Percentiles rank a stretch among this genome's conserved stretches.
These are phyloP conservation scores for Solanum aculeatissimum DNA, from an alignment of 305 asterid species.

Conservation along the genomic window DNA sequence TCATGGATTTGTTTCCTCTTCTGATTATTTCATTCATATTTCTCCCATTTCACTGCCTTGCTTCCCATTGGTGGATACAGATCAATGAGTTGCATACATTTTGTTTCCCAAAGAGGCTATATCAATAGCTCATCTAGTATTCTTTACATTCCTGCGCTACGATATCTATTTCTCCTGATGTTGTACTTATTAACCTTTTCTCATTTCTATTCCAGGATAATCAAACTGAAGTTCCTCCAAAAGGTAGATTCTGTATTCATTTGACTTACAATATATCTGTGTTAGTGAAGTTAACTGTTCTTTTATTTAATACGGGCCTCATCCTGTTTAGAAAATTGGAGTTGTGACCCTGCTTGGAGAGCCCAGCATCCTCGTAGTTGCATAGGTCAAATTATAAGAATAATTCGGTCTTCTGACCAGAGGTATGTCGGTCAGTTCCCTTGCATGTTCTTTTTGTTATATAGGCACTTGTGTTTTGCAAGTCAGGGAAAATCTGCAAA, in stretches of 20 bases:
- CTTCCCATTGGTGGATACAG: not conserved
- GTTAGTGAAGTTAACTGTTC: not conserved
- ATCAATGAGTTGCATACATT: not conserved
- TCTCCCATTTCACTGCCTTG: not conserved
- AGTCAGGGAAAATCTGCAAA: not conserved
- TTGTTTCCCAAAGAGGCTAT: not conserved
- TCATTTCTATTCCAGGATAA: not conserved
- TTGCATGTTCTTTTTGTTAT: not conserved
- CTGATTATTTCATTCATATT: not conserved
- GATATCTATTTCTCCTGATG: not conserved
- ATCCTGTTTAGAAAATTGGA: constrained; percentile 31
- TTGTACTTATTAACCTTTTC: not conserved
- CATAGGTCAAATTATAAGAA: constrained; percentile 54
- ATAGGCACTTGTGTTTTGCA: not conserved
- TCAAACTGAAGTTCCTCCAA: not conserved
- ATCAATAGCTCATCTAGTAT: not conserved
- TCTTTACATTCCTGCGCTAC: not conserved
- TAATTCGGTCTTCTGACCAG: constrained; percentile 33
- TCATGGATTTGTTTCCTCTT: not conserved
- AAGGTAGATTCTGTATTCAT: not conserved
- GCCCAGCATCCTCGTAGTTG: constrained; percentile 43
- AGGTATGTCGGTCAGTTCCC: constrained; percentile 27
- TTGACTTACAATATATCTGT: not conserved
- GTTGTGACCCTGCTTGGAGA: constrained; percentile 23
- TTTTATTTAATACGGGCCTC: not conserved